Conservation (phyloP, 1,284 basidiomycete genomes). For the Microstroma glucosiphilum region DNA sequence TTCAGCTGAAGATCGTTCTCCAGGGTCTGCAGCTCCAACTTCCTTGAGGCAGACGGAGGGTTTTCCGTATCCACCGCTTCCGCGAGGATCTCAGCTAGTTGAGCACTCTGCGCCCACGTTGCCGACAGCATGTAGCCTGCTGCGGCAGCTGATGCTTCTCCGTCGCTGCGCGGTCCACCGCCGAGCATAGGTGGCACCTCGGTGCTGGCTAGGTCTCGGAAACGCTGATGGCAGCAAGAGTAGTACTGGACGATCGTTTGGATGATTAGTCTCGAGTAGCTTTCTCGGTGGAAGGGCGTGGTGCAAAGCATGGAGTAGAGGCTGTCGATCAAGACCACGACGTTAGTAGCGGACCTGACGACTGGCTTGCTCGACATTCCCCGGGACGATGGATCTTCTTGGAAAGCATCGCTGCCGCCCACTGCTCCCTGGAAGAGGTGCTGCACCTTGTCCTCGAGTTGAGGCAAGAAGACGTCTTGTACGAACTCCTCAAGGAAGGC, state of each 20-base stretch:
- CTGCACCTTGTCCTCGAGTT: constrained; percentile 83
- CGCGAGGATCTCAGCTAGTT: constrained; percentile 66
- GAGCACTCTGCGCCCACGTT: constrained; percentile 55
- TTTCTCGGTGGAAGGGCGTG: constrained; percentile 93
- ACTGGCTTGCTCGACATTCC: constrained; percentile 66
- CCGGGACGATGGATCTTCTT: constrained; percentile 55
- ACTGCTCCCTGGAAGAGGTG: constrained; percentile 28
- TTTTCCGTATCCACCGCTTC: constrained; percentile 53
- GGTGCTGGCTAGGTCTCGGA: constrained; percentile 56
- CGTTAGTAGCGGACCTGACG: constrained; percentile 74
- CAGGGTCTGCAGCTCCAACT: constrained; percentile 22
- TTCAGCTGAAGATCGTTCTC: constrained; percentile 26
- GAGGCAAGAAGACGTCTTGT: constrained; percentile 82
- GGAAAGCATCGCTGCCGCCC: constrained; percentile 63
- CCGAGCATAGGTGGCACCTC: neutral
- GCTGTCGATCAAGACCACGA: constrained; percentile 85
- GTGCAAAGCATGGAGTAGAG: constrained; percentile 84
- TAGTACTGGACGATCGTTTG: constrained; percentile 96
- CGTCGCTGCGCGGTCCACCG: neutral
- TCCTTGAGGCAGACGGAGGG: neutral
- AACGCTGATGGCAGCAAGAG: constrained; percentile 81
- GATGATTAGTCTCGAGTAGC: constrained; percentile 80
- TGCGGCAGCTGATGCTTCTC: neutral
- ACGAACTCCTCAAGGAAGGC: constrained; percentile 88
- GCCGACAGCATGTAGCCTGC: constrained; percentile 24